A percentile compares a stretch with the other conserved stretches of the same genome.
Conservation (phyloP, 208 protist species). For the Histomonas meleagridis region DNA sequence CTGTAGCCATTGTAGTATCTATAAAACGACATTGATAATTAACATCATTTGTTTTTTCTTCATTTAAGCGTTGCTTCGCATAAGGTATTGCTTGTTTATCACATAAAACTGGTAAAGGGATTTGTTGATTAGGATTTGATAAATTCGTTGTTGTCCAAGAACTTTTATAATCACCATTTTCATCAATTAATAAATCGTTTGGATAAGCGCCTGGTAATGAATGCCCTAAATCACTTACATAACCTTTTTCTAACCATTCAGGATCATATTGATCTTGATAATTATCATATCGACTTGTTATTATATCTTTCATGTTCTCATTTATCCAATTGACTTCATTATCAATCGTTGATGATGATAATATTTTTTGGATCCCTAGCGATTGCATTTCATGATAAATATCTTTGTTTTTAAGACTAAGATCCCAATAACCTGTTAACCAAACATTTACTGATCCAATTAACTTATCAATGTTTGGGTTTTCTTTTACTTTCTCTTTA, state of each 20-base stretch:
- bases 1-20: neutral
- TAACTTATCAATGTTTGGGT: neutral
- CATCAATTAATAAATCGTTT: neutral
- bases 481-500: neutral
- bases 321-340: too few species aligned
- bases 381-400: too few species aligned
- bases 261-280: conserved; percentile 25
- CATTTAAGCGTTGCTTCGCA: neutral
- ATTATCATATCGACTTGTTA: neutral
- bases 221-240: too few species aligned
- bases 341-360: neutral
- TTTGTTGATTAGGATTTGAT: neutral
- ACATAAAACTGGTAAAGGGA: neutral
- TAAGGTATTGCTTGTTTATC: neutral
- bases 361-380: neutral
- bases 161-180: neutral
- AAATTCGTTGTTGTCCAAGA: neutral
- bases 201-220: neutral
- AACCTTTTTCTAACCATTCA: neutral
- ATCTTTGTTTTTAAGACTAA: too few species aligned
- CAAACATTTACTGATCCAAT: neutral
- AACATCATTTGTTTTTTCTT: neutral
- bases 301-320: neutral
- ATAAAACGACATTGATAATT: neutral
- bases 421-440: neutral